Evolutionary conservation across 768 basidiomycete species (phyloP).

Genomic region (Rhodocollybia butyracea): DNA sequence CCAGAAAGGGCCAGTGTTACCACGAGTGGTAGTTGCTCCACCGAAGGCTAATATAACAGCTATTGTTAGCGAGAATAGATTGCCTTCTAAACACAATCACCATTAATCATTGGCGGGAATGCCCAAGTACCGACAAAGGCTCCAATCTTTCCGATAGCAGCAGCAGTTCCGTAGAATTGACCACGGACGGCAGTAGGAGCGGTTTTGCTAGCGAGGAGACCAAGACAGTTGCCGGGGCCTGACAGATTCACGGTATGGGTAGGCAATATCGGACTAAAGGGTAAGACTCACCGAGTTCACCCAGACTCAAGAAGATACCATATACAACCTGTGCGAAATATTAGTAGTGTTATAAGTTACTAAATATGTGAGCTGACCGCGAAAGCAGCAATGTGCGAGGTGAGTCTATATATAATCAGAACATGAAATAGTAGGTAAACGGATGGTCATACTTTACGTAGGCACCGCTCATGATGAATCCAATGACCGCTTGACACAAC

Average conservation of each 20-base stretch:
- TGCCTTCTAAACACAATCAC: conserved; percentile 33
- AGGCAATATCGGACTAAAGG: not conserved
- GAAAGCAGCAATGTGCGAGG: conserved; percentile 66
- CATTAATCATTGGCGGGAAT: conserved; percentile 64
- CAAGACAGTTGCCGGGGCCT: conserved; percentile 85
- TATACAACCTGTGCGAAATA: conserved; percentile 60
- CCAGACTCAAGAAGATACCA: conserved; percentile 87
- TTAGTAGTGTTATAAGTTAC: not conserved
- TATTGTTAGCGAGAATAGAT: no score
- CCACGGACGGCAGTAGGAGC: conserved; percentile 86
- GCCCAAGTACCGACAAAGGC: conserved; percentile 84
- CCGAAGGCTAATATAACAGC: conserved; percentile 50
- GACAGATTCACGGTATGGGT: not conserved
- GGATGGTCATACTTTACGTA: conserved; percentile 44
- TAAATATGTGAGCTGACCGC: conserved; percentile 42
- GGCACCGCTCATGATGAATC: conserved; percentile 88
- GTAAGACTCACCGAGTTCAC: conserved; percentile 63
- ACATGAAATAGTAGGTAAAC: not conserved
- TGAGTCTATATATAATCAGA: conserved; percentile 37
- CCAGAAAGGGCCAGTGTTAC: conserved; percentile 88
- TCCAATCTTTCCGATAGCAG: conserved; percentile 82
- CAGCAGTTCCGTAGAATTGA: conserved; percentile 82
- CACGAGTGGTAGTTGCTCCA: conserved; percentile 44
- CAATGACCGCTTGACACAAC: conserved; percentile 63
- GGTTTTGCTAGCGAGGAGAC: conserved; percentile 80